Base-by-base conservation (phyloP, 768 basidiomycete species). In the Agrocybe praecox region DNA sequence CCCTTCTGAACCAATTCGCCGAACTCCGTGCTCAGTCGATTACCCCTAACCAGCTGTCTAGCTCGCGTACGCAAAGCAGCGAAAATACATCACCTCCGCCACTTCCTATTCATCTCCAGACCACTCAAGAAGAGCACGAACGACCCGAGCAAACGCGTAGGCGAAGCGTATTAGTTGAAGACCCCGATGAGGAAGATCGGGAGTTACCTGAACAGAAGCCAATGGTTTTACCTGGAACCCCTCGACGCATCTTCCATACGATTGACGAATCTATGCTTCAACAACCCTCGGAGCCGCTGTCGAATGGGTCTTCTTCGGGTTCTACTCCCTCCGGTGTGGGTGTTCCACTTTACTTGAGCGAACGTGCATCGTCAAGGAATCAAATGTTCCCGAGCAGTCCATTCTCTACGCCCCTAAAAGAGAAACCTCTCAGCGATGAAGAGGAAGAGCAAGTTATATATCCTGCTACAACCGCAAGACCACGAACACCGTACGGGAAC, bases 361-460 rank as follows among this genome's bases (percentile, higher is more conserved):
- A 67, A 62, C 79, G 72, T 58, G 74, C 79, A 6, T 78, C 81
- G 15, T 83, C 84, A 23, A 77, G 81, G 57, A 82, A 81, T 55
- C 89, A 90, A 49, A 53, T 70, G 14, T 86, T 86, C 69, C 82
- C 87, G 6, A 82, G 78, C 24, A 92, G 88, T 67, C 89, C 90
- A 14, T 91, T 90, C 63, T 82, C 81, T 11, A 85, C 85, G 2
- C 91, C 89, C 0, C 67, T 89, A 50, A 85, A 83, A 69, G 91
- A 92, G 69, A 77, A 78, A 43, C 46, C 77, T 34, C 69, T 80
- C 26, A 77, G 75, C 48, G 71, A 85, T 21, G 88, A 89, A 17
- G 89, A 92, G 19, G 89, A 87, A 57, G 89, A 91, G 55, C 79
- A 85, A 63, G 85, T 90, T 23, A 67, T 88, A 26, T 88, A 83